These are phyloP conservation scores for Phaeoacremonium minimum DNA, from an alignment of 2,329 filamentous ascomycete species.

Conservation along the genomic window DNA sequence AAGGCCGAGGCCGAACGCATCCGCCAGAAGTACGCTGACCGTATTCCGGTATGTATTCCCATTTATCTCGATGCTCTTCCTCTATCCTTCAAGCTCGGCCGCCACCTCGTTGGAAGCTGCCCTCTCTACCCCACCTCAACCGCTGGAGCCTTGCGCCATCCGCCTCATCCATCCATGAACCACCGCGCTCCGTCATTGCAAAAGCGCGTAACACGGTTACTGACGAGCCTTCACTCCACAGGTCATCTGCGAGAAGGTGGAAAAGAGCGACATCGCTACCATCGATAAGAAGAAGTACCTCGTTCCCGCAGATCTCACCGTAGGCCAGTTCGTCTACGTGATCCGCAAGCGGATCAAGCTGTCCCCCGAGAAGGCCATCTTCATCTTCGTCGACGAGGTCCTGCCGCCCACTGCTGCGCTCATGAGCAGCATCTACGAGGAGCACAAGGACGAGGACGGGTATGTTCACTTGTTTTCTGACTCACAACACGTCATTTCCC, in stretches of 20 bases:
- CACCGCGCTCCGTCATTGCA: too few species aligned
- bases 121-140: neutral
- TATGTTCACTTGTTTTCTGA: constrained; percentile 29
- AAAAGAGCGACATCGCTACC: constrained; percentile 98
- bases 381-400: constrained; percentile 99
- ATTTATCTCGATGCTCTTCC: constrained; percentile 7
- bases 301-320: constrained; percentile 93
- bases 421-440: constrained; percentile 99
- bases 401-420: constrained; percentile 93
- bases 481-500: neutral
- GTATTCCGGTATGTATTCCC: constrained; percentile 80
- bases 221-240: constrained; percentile 33
- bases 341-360: constrained; percentile 99
- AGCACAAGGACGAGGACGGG: constrained; percentile 86
- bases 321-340: constrained; percentile 98
- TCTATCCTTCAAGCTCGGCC: constrained; percentile 4
- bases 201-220: constrained; percentile 9
- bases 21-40: constrained; percentile 97
- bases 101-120: constrained; percentile 1
- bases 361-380: constrained; percentile 98
- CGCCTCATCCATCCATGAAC: neutral
- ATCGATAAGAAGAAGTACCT: constrained; percentile 99
- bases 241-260: constrained; percentile 99
- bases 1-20: constrained; percentile 99
- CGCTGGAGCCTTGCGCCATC: neutral